Base-by-base conservation (phyloP, 768 basidiomycete genomes). In the Tephrocybe rancida region DNA sequence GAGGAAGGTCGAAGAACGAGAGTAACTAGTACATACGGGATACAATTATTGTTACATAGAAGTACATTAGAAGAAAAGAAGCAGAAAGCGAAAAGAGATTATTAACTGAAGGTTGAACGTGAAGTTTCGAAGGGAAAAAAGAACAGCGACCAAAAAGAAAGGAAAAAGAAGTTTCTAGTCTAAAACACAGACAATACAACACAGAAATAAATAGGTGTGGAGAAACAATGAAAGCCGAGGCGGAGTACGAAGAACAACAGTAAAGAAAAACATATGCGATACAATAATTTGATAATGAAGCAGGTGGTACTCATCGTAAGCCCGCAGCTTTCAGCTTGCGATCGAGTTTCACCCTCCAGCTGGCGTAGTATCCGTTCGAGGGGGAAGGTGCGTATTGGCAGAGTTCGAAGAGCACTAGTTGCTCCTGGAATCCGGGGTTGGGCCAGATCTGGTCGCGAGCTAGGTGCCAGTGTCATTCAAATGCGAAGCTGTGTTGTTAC, bases 371-470 rank as follows among this genome's bases (percentile, higher is more conserved):
- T 7, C 86, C 86, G 59, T 84, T 82, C 14, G 73, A 61, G 3
- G 78, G 79, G 19, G 75, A 76, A 11, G 88, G 87, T 22, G 74
- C 74, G 55, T 90, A 90, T 66, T 78, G 76, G 66, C 88, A 90
- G 27, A 90, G 74, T 62, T 86, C 86, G 50, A 88, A 90, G 43
- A 91, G 72, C 29, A 88, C 83, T 24, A 91, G 79, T 60, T 91
- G 88, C 70, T 89, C 86, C 52, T 87, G 83, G 68, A 90, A 90
- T 39, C 88, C 88, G n/a, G 86, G 80, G 56, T 83, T 87, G 55
- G 83, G 80, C 87, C 88, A 90, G 48, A 89, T 87, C 62, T 89
- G 86, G 67, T 88, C 84, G 44, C 88, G 85, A 44, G 82, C 88
- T 90, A 60, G 46, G 56, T 27, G 6, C 30, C 22, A 52, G 32